A percentile compares a stretch with the other conserved stretches of the same genome.
Evolutionary conservation across 1,284 basidiomycete genomes (phyloP).

Genomic region (Trichosporon sp.): DNA sequence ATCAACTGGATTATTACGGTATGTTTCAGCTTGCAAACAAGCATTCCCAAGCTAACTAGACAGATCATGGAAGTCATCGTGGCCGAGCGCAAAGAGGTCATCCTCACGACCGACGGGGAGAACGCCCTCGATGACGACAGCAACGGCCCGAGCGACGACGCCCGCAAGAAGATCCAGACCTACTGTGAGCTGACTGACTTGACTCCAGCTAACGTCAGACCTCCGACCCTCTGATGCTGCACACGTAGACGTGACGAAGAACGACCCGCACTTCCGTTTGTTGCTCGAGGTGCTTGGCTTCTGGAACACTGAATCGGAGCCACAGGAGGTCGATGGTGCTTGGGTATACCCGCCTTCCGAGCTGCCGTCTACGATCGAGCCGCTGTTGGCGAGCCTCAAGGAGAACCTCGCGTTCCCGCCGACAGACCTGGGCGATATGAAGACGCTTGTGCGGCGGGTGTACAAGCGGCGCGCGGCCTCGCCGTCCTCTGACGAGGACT

Average conservation of each 20-base stretch:
- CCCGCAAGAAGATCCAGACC: slow-evolving; percentile 66
- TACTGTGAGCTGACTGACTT: slow-evolving; percentile 59
- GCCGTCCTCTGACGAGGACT: no score
- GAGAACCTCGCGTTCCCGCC: slow-evolving; percentile 33
- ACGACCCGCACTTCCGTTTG: slow-evolving; percentile 72
- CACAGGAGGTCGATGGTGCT: slow-evolving; percentile 9
- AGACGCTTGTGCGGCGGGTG: slow-evolving; percentile 27
- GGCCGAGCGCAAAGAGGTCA: slow-evolving; percentile 62
- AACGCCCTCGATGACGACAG: slow-evolving; percentile 42
- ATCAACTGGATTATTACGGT: slow-evolving; percentile 78
- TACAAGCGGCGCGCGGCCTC: slow-evolving; percentile 54
- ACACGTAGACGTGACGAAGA: slow-evolving; percentile 67
- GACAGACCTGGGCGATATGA: slow-evolving; percentile 28
- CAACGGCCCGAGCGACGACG: slow-evolving; percentile 63
- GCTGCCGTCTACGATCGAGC: slow-evolving; percentile 27
- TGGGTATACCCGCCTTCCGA: slow-evolving; percentile 37
- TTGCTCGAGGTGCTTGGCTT: slow-evolving; percentile 56
- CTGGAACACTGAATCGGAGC: slow-evolving; percentile 26
- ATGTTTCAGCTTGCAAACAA: slow-evolving; percentile 33
- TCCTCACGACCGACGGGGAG: slow-evolving; percentile 64
- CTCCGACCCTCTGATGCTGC: slow-evolving; percentile 70
- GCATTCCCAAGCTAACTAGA: slow-evolving; percentile 5
- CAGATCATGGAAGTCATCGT: slow-evolving; percentile 68
- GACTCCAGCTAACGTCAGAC: slow-evolving; percentile 51
- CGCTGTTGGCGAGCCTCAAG: slow-evolving; percentile 34